These are phyloP conservation scores for Heimioporus sp. DNA, from an alignment of 768 basidiomycete species.

Conservation along the genomic window DNA sequence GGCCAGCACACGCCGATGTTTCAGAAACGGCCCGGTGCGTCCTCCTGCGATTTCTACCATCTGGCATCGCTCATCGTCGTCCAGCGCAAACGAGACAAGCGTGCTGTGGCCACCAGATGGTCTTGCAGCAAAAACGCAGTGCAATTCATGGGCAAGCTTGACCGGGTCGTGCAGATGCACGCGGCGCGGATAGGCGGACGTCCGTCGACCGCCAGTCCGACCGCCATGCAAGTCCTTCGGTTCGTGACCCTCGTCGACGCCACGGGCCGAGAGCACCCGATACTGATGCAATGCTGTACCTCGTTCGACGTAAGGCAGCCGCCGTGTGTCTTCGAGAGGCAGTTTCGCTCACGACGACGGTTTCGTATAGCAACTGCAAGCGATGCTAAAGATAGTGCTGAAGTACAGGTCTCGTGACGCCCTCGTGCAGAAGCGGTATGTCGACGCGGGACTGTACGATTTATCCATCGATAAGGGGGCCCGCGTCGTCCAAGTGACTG, in stretches of 20 bases:
- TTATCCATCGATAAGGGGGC: slow-evolving; percentile 22
- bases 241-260: slow-evolving; percentile 26
- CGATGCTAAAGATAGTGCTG: slow-evolving; percentile 17
- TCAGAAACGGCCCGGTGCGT: slow-evolving; percentile 14
- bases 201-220: slow-evolving; percentile 11
- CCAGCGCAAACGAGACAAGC: slow-evolving; percentile 23
- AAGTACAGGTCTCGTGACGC: slow-evolving; percentile 15
- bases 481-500: slow-evolving; percentile 19
- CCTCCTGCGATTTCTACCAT: too few species aligned
- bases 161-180: slow-evolving; percentile 22
- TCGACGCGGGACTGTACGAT: slow-evolving; percentile 24
- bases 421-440: slow-evolving; percentile 21
- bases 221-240: slow-evolving; percentile 18
- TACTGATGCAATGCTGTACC: slow-evolving; percentile 23
- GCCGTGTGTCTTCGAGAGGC: not conserved
- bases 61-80: not conserved
- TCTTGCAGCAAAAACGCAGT: slow-evolving; percentile 10
- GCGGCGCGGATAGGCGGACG: slow-evolving; percentile 11
- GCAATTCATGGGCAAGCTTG: slow-evolving; percentile 18
- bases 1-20: slow-evolving; percentile 3
- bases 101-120: not conserved
- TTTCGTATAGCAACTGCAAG: slow-evolving; percentile 18
- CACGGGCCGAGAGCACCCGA: slow-evolving; percentile 25
- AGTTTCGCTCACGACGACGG: not conserved
- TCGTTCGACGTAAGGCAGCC: slow-evolving; percentile 22